Evolutionary conservation across 768 basidiomycete species (phyloP), one percentile per base, ranked within the genome.

Genomic region (Boletus huronensis): DNA sequence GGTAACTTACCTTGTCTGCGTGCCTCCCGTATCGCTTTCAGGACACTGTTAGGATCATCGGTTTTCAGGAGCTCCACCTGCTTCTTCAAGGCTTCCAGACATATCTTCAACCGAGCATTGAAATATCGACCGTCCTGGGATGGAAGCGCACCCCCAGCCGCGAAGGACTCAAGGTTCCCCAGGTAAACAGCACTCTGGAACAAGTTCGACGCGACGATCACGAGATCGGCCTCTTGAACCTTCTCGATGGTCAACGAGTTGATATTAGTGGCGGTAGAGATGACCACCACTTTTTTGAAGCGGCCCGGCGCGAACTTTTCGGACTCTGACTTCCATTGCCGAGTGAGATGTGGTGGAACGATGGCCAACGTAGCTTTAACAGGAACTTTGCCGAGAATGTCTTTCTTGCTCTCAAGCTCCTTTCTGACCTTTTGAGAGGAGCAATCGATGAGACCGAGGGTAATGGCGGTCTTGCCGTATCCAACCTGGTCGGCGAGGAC

Each of bases 391-490:
- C 91, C 88, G 1, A 53, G 48, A 48, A 76, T 68, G 29, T 72
- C 69, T 10, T 75, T 72, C 55, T 77, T 74, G 48, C 79, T 75
- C 28, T 77, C 68, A 58, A 87, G 83, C 58, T 89, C 87, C 56
- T 79, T 74, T 51, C 75, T 70, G 46, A 87, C 81, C 17, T 71
- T 71, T 59, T 82, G 78, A 19, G 75, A 72, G 21, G 84, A 77
- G 64, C 86, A 85, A 63, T 93, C 89, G 58, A 97, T 87, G 55
- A 98, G 79, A 19, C 88, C 94, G 28, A 98, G 79, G 3, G 92
- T 93, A 59, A 97, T 95, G 21, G 93, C 94, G 0, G 95, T 98
- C 74, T 98, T 98, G 17, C 95, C 95, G 65, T 98, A 98, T 48
- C 95, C 95, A 56, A 98, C 95, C 74, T 95, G 88, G 64, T 98